Evolutionary conservation across 129 eudicot genomes (phyloP).

Genomic region (sunflower (Helianthus annuus)): DNA sequence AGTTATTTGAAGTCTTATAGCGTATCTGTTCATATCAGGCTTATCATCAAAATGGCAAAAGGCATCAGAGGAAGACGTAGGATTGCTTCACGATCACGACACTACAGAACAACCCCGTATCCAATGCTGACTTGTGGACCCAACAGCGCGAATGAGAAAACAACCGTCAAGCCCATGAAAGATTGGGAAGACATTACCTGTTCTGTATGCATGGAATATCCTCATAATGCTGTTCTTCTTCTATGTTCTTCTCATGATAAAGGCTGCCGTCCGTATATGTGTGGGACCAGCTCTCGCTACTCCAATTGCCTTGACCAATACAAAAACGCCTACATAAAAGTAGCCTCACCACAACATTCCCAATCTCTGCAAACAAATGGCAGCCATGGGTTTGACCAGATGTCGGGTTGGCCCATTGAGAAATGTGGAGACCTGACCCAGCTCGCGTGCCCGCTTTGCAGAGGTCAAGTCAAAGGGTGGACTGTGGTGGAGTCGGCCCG

Average conservation of each 20-base stretch:
- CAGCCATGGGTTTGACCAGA: constrained; percentile 29
- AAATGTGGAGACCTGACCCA: constrained; percentile 52
- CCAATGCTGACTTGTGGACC: constrained; percentile 37
- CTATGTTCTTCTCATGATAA: constrained; percentile 86
- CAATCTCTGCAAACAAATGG: constrained; percentile 27
- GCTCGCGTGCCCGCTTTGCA: constrained; percentile 85
- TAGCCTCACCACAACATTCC: constrained; percentile 22
- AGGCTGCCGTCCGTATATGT: constrained; percentile 97
- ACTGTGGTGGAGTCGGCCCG: constrained; percentile 83
- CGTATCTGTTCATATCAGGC: constrained; percentile 23
- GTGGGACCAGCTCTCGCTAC: constrained; percentile 84
- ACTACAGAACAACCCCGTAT: constrained; percentile 63
- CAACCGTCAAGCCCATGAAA: constrained; percentile 45
- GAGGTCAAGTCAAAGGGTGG: constrained; percentile 98
- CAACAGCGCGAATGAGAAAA: constrained; percentile 28
- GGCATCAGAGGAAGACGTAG: constrained; percentile 80
- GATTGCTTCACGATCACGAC: constrained; percentile 64
- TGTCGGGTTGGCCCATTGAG: constrained; percentile 46
- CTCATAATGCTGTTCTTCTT: constrained; percentile 95
- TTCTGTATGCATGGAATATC: constrained; percentile 93
- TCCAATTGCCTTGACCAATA: constrained; percentile 95
- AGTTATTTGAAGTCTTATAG: constrained; percentile 9
- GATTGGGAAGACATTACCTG: constrained; percentile 96
- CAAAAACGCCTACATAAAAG: constrained; percentile 74
- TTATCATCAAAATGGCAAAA: constrained; percentile 62